Evolutionary conservation across 1,139 yeast species (phyloP), one percentile per base, ranked within the genome.

Genomic region (Suhomyces terraborum): DNA sequence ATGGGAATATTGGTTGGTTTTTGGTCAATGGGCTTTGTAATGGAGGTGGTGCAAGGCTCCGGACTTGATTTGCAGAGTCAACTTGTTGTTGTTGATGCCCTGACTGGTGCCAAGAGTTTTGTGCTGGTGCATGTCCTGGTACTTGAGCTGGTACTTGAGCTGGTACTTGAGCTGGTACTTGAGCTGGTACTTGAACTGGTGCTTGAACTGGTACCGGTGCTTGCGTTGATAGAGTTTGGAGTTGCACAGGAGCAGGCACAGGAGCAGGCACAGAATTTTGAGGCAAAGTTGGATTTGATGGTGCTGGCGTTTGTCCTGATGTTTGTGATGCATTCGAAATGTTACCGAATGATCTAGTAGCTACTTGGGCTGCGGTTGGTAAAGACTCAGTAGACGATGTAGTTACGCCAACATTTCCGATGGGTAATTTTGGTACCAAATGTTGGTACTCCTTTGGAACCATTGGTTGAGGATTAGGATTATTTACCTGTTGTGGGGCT

Each of bases 151-250:
- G 30, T 26, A 18, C 8, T 8, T 8, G 19, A 3, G 28, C 16
- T 13, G 9, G 28, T 25, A 12, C 28, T 25, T n/a, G 28, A 14
- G 32, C 23, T 13, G 31, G 27, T 20, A 7, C 20, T 18, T 39
- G 43, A 6, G 24, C 31, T 24, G 26, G 39, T 18, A 37, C 38
- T 25, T 23, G 44, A 14, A 25, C 36, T 23, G 28, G 36, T 8
- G 23, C 28, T 25, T 25, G 28, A 3, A 14, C 28, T 25, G 10
- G 28, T 25, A 12, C 16, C n/a, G 10, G 28, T 5, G 13, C 16
- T 4, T 25, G 22, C 14, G 47, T 39, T 14, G 36, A n/a, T 22
- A 27, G 12, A 22, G 35, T 24, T 40, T n/a, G 40, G 4, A n/a
- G n/a, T 6, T 21, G 4, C 10, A n/a, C 23, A 8, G 8, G 23